Evolutionary conservation across 371 early-diverging fungal species (phyloP).

Genomic region (Syncephalastrum contaminatum): DNA sequence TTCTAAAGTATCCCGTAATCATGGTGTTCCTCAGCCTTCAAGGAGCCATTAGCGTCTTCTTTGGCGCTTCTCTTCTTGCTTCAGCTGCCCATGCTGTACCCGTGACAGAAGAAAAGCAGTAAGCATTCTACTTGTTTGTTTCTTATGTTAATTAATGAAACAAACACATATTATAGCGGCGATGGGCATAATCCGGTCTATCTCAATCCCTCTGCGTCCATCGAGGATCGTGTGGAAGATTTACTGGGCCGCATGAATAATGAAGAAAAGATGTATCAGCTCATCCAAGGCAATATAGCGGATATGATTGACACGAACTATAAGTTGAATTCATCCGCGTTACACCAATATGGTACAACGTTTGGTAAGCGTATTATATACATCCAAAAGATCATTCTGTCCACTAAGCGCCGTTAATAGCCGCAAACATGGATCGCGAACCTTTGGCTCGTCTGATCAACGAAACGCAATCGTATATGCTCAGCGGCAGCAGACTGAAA

Average conservation of each 20-base stretch:
- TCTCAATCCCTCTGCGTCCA: slow-evolving; percentile 12
- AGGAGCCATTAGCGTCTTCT: too few species aligned
- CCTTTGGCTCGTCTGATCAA: slow-evolving; percentile 13
- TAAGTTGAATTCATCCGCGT: slow-evolving; percentile 13
- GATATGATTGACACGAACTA: slow-evolving; percentile 11
- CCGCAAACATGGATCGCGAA: slow-evolving; percentile 15
- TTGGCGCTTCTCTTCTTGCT: too few species aligned
- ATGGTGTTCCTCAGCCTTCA: too few species aligned
- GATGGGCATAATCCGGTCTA: slow-evolving; percentile 1
- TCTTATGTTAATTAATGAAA: too few species aligned
- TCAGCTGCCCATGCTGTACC: too few species aligned
- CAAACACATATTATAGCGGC: too few species aligned
- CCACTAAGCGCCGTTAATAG: slow-evolving; percentile 2
- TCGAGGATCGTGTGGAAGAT: slow-evolving; percentile 20
- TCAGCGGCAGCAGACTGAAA: slow-evolving; percentile 15
- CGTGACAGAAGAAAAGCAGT: too few species aligned
- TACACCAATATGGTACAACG: slow-evolving; percentile 14
- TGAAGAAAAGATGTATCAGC: slow-evolving; percentile 17
- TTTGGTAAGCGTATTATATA: slow-evolving; percentile 7
- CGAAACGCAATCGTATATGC: slow-evolving; percentile 16
- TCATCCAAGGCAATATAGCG: slow-evolving; percentile 17
- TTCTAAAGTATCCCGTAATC: too few species aligned
- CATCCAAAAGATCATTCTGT: background rate
- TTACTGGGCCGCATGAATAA: slow-evolving; percentile 20
- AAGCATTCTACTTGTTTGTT: too few species aligned